A percentile compares a stretch with the other conserved stretches of the same genome.
Conservation (phyloP, 345 rosid genomes). For the Salix udensis region DNA sequence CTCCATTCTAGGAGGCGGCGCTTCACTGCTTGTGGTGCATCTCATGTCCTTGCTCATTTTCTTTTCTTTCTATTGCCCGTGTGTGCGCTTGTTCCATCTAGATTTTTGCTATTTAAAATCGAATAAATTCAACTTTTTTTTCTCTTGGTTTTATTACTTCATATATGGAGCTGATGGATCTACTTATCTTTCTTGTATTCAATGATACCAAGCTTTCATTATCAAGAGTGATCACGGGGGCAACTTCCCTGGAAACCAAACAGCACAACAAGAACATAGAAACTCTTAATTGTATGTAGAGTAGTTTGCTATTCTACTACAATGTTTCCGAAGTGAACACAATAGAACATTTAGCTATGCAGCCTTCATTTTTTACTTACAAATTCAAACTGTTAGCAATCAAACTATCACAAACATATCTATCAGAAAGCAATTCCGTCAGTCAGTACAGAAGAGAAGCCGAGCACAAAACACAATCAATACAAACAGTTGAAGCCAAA, state of each 20-base stretch:
- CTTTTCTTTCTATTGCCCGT: neutral
- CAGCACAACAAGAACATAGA: neutral
- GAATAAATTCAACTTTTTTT: neutral
- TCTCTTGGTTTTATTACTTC: neutral
- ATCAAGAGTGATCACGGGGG: too few relatives aligned
- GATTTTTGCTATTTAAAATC: neutral
- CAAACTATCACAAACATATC: slow-evolving; percentile 43
- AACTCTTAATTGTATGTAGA: neutral
- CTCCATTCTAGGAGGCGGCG: slow-evolving; percentile 29
- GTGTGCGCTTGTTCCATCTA: neutral
- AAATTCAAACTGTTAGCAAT: slow-evolving; percentile 55
- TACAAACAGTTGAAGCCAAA: slow-evolving; percentile 28
- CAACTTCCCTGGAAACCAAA: neutral
- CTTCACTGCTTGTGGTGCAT: neutral
- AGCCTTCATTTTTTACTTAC: slow-evolving; percentile 40
- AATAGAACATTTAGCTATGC: slow-evolving; percentile 20
- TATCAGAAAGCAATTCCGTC: slow-evolving; percentile 29
- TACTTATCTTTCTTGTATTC: too few relatives aligned
- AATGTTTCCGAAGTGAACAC: neutral
- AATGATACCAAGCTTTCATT: too few relatives aligned
- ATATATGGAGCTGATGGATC: too few relatives aligned
- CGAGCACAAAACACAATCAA: slow-evolving; percentile 34
- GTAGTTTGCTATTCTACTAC: neutral
- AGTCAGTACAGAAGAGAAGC: slow-evolving; percentile 43
- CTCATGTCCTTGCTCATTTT: neutral